phyloP scores from a whole-genome alignment of 768 basidiomycete species.

The Tulasnella sp. region DNA sequence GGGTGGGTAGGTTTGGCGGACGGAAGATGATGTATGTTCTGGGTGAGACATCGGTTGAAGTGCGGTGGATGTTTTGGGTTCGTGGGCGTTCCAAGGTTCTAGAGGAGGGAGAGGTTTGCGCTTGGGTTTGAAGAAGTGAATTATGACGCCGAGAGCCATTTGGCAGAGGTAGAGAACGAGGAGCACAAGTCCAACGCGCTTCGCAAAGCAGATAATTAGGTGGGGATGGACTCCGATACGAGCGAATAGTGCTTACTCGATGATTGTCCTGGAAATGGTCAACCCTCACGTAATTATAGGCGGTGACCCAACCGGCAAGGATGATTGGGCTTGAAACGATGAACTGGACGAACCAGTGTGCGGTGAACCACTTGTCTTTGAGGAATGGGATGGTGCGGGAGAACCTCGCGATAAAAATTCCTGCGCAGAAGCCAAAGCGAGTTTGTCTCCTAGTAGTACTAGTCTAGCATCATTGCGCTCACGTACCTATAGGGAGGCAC shows the following conservation, averaged over 20 bases:
- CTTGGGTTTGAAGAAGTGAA: conserved; percentile 46
- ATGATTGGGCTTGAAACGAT: conserved; percentile 48
- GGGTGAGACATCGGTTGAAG: background rate
- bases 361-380: conserved; percentile 41
- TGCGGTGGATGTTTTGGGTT: background rate
- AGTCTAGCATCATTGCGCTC: too few species aligned
- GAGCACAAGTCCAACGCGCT: conserved; percentile 40
- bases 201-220: background rate
- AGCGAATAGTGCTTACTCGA: conserved; percentile 24
- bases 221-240: background rate
- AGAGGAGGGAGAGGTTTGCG: background rate
- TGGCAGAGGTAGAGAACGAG: conserved; percentile 49
- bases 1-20: background rate
- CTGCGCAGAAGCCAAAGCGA: background rate
- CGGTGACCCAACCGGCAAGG: conserved; percentile 43
- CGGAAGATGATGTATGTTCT: background rate
- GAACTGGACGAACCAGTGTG: conserved; percentile 45
- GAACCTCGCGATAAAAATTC: conserved; percentile 45
- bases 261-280: conserved; percentile 36
- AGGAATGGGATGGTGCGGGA: conserved; percentile 38
- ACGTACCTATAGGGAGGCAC: conserved; percentile 46
- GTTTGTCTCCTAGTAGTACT: background rate
- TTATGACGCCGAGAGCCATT: conserved; percentile 40
- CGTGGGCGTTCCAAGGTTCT: background rate
- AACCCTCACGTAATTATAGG: conserved; percentile 31